Conservation (phyloP, 345 rosid species). For the Populus simonii region DNA sequence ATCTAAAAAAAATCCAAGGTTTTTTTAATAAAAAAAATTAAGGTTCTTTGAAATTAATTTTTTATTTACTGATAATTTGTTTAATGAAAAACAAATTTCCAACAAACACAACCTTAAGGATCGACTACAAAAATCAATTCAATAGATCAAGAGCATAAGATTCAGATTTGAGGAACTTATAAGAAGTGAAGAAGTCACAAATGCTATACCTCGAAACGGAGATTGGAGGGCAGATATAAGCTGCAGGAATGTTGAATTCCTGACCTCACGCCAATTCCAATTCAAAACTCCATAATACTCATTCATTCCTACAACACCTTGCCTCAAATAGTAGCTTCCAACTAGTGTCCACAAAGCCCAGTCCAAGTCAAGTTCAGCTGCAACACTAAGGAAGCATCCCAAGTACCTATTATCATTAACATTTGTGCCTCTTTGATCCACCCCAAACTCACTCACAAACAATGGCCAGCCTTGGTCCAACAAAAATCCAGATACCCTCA, state of each 20-base stretch:
- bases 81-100: no score
- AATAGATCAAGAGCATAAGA: background rate
- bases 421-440: constrained; percentile 67
- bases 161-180: background rate
- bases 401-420: constrained; percentile 60
- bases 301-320: constrained; percentile 56
- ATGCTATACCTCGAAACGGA: constrained; percentile 54
- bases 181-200: background rate
- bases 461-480: constrained; percentile 65
- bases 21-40: no score
- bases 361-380: constrained; percentile 80
- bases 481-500: constrained; percentile 58
- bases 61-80: no score
- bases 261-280: constrained; percentile 55
- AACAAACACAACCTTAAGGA: background rate
- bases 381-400: constrained; percentile 62
- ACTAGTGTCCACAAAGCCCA: constrained; percentile 83
- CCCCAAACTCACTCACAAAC: constrained; percentile 74
- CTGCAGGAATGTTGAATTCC: constrained; percentile 58
- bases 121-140: background rate
- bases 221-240: constrained; percentile 56
- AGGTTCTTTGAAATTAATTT: no score
- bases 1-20: no score
- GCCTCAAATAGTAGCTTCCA: constrained; percentile 79
- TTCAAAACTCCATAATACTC: constrained; percentile 69